Evolutionary conservation across 495 filamentous ascomycete species (phyloP).

Genomic region (Tuber magnatum): DNA sequence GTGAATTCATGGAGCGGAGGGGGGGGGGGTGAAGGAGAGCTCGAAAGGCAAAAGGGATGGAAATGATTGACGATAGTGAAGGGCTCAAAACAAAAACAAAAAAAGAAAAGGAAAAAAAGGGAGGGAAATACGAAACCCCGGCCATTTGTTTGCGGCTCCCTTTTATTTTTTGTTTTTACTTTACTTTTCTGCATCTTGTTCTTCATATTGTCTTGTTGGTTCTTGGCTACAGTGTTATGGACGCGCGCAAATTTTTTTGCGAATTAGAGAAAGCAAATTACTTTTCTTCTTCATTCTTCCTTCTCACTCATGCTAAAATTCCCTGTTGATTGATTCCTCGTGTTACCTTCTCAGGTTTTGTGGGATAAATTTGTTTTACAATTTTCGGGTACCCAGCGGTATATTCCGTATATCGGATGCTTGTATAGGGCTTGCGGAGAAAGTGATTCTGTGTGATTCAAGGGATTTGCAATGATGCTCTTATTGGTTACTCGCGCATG

Average conservation of each 20-base stretch:
- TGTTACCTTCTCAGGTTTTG: not conserved
- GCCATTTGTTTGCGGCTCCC: not conserved
- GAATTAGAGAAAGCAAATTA: conserved; percentile 16
- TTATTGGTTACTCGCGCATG: not conserved
- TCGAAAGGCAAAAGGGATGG: not conserved
- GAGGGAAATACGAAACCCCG: not conserved
- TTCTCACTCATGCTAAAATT: conserved; percentile 1
- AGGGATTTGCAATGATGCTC: not conserved
- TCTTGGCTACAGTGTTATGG: not conserved
- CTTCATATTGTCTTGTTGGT: conserved; percentile 1
- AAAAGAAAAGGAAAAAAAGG: not conserved
- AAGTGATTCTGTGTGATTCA: not conserved
- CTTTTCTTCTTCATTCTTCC: conserved; percentile 14
- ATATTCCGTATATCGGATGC: not conserved
- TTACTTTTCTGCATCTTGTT: conserved; percentile 7
- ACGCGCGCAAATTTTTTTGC: conserved; percentile 7
- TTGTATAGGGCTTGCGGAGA: not conserved
- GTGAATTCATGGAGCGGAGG: not conserved
- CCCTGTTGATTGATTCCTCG: not conserved
- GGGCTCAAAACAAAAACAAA: not conserved
- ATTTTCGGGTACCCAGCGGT: not conserved
- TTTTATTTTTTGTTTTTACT: conserved; percentile 10
- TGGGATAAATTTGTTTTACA: not conserved
- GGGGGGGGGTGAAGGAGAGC: not conserved
- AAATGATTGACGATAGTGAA: not conserved